These are phyloP conservation scores for Stephania japonica DNA, from an alignment of 164 flowering plant genomes.

Conservation along the genomic window DNA sequence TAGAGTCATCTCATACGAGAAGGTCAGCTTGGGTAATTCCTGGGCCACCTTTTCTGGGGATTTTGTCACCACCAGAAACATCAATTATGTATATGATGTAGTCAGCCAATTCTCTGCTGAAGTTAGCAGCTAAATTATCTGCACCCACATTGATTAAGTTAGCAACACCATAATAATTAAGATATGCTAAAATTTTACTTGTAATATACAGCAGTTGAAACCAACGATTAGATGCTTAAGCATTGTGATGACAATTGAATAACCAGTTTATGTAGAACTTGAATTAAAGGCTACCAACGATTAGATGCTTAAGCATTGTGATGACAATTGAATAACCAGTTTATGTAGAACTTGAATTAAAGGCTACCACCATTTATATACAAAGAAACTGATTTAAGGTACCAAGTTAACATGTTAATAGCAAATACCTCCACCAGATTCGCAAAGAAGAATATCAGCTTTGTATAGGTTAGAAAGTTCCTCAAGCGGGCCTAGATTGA, in stretches of 20 bases:
- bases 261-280: neutral
- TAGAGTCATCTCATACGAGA: slow-evolving; percentile 40
- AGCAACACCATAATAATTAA: slow-evolving; percentile 8
- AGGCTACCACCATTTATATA: neutral
- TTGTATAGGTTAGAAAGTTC: slow-evolving; percentile 87
- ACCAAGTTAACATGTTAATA: neutral
- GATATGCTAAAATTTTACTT: neutral
- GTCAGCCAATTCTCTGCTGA: slow-evolving; percentile 96
- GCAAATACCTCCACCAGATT: slow-evolving; percentile 94
- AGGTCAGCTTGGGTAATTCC: slow-evolving; percentile 98
- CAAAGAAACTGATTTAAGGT: neutral
- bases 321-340: neutral
- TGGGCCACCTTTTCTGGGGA: slow-evolving; percentile 98
- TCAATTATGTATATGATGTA: slow-evolving; percentile 94
- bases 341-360: neutral
- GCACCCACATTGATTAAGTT: slow-evolving; percentile 24
- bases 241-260: neutral
- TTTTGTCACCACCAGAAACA: slow-evolving; percentile 95
- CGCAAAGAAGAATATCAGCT: slow-evolving; percentile 91
- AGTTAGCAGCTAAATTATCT: slow-evolving; percentile 97
- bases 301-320: neutral
- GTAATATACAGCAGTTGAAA: neutral
- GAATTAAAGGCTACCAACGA: neutral
- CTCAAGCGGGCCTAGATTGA: slow-evolving; percentile 94
- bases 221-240: neutral